phyloP scores from a whole-genome alignment of 306 rosid genomes.

The Cicer bijugum region DNA sequence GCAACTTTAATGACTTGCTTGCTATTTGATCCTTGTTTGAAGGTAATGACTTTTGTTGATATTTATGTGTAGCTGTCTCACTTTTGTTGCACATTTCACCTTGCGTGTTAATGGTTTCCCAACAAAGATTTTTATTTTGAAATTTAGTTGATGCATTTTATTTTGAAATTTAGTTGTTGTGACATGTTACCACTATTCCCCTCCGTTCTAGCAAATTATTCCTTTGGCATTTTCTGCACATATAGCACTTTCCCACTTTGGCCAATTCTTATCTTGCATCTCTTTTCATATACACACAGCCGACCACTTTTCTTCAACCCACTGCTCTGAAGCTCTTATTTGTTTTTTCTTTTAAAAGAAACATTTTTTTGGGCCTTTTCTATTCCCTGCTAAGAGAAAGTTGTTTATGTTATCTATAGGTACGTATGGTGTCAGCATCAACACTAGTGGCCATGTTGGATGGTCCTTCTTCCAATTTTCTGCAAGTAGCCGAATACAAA shows the following conservation, averaged over 20 bases:
- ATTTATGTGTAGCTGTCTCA: constrained; percentile 27
- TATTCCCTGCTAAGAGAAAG: constrained; percentile 39
- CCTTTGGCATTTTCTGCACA: not conserved
- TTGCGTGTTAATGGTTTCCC: not conserved
- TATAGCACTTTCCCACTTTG: not conserved
- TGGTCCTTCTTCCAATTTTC: constrained; percentile 73
- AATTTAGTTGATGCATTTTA: constrained; percentile 26
- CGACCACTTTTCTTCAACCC: not conserved
- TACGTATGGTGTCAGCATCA: constrained; percentile 74
- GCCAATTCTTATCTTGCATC: not conserved
- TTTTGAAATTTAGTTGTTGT: constrained; percentile 13
- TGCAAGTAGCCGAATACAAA: constrained; percentile 91
- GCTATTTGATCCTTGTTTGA: constrained; percentile 83
- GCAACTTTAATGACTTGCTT: constrained; percentile 87
- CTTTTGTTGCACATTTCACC: constrained; percentile 10
- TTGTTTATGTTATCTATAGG: constrained; percentile 59
- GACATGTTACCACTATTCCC: too few relatives aligned
- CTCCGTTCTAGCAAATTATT: not conserved
- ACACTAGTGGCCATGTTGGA: constrained; percentile 78
- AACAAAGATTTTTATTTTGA: constrained; percentile 27
- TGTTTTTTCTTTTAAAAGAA: not conserved
- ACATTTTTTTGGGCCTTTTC: not conserved
- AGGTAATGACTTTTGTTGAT: constrained; percentile 59
- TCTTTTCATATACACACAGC: not conserved
- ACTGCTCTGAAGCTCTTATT: not conserved